phyloP scores from a whole-genome alignment of 208 protist genomes.

The Crithidia fasciculata region DNA sequence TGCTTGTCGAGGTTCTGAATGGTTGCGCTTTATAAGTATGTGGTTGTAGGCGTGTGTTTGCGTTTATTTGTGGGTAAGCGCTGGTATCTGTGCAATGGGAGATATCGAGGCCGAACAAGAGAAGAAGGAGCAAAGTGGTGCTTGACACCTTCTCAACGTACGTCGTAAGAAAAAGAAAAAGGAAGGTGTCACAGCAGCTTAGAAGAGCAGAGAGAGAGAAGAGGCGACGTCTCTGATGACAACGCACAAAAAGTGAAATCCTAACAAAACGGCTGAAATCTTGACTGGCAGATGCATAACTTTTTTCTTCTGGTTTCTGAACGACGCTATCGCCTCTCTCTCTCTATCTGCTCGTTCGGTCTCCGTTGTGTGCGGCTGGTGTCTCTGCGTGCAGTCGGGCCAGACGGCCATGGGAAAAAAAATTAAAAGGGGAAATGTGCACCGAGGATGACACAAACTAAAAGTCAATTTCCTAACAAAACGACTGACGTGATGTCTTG shows the following conservation, averaged over 20 bases:
- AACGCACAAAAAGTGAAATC: slow-evolving; percentile 15
- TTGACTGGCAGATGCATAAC: slow-evolving; percentile 19
- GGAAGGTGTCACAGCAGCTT: no score
- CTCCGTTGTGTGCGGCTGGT: background rate
- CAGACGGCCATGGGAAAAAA: background rate
- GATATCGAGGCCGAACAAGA: no score
- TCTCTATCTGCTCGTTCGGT: background rate
- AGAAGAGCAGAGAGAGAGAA: background rate
- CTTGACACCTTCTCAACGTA: no score
- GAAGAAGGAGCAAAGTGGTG: no score
- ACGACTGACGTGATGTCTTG: slow-evolving; percentile 39
- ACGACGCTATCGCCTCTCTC: background rate
- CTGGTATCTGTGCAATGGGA: no score
- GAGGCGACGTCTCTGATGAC: slow-evolving; percentile 2
- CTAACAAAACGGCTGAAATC: slow-evolving; percentile 53
- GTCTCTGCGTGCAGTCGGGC: no score
- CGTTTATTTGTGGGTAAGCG: no score
- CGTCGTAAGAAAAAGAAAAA: no score
- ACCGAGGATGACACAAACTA: slow-evolving; percentile 21
- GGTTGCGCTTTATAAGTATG: no score
- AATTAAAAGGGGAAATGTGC: background rate
- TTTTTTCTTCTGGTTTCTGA: background rate
- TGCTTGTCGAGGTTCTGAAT: no score
- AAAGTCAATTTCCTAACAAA: slow-evolving; percentile 45
- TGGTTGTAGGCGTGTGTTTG: no score